Evolutionary conservation across 768 basidiomycete genomes (phyloP).

Genomic region (Rhodosporidiobolus sp.): DNA sequence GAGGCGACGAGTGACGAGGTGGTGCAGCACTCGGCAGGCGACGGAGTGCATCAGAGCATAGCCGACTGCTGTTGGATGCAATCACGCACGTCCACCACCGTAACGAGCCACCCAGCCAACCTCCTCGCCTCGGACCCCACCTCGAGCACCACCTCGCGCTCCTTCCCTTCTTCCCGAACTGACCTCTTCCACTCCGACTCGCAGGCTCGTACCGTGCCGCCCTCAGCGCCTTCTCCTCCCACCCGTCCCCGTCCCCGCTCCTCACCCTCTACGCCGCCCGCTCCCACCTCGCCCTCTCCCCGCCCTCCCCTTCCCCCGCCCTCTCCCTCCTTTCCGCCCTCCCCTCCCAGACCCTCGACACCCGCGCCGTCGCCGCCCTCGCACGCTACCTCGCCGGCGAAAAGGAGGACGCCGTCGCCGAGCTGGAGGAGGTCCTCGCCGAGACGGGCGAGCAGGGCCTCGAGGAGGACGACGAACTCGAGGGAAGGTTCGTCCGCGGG

Average conservation of each 20-base stretch:
- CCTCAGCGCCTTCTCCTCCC: slow-evolving; percentile 28
- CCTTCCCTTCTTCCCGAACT: not conserved
- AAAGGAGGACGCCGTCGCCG: slow-evolving; percentile 24
- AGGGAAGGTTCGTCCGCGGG: slow-evolving; percentile 25
- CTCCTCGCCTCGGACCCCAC: not conserved
- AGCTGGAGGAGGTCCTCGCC: slow-evolving; percentile 34
- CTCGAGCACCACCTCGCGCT: not conserved
- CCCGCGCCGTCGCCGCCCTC: slow-evolving; percentile 30
- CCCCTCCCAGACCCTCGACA: slow-evolving; percentile 22
- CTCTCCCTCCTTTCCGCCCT: slow-evolving; percentile 25
- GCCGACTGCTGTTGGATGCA: no score
- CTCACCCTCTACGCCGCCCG: slow-evolving; percentile 39
- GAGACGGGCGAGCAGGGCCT: slow-evolving; percentile 36
- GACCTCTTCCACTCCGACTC: not conserved
- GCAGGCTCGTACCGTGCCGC: slow-evolving; percentile 39
- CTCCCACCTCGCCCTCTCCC: slow-evolving; percentile 39
- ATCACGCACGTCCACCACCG: no score
- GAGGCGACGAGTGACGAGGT: no score
- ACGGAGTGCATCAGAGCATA: no score
- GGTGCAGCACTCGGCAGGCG: no score
- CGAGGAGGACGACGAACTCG: slow-evolving; percentile 13
- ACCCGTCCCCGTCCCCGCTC: slow-evolving; percentile 19
- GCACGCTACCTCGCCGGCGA: slow-evolving; percentile 28
- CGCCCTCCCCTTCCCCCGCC: slow-evolving; percentile 9
- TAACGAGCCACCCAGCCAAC: not conserved